Conservation (phyloP, 108 stramenopile species). For the Skeletonema menzelii region DNA sequence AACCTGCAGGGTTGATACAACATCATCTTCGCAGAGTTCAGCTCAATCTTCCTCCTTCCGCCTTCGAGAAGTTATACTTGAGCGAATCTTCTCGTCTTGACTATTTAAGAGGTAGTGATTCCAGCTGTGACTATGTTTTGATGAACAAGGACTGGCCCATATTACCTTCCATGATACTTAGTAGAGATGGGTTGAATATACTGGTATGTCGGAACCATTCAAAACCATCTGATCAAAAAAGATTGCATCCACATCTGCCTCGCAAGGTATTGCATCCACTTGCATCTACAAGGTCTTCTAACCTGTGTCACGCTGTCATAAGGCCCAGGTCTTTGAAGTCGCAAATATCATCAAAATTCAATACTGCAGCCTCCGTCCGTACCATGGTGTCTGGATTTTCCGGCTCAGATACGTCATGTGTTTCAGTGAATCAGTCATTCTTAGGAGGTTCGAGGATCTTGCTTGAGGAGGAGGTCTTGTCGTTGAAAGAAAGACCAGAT, state of each 20-base stretch:
- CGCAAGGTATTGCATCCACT: not conserved
- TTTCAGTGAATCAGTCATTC: not conserved
- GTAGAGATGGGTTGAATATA: not conserved
- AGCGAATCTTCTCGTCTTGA: not conserved
- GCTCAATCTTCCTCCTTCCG: not conserved
- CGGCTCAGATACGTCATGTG: not conserved
- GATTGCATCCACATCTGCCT: not conserved
- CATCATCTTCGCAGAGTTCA: slow-evolving; percentile 1
- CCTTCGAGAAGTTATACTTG: not conserved
- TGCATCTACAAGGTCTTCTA: not conserved
- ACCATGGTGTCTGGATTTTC: not conserved
- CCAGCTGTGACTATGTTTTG: not conserved
- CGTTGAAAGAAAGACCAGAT: not conserved
- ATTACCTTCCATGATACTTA: not conserved
- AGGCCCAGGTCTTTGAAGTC: not conserved
- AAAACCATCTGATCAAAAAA: not conserved
- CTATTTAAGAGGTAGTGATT: not conserved
- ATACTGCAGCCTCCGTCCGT: not conserved
- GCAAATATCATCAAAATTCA: not conserved
- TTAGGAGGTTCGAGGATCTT: not conserved
- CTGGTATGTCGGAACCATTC: not conserved
- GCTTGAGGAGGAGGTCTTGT: not conserved
- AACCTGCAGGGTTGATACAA: not conserved
- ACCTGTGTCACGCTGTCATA: not conserved
- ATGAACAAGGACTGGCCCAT: slow-evolving; percentile 4